Conservation (phyloP, 768 basidiomycete species). For the Leccinum variicolor region DNA sequence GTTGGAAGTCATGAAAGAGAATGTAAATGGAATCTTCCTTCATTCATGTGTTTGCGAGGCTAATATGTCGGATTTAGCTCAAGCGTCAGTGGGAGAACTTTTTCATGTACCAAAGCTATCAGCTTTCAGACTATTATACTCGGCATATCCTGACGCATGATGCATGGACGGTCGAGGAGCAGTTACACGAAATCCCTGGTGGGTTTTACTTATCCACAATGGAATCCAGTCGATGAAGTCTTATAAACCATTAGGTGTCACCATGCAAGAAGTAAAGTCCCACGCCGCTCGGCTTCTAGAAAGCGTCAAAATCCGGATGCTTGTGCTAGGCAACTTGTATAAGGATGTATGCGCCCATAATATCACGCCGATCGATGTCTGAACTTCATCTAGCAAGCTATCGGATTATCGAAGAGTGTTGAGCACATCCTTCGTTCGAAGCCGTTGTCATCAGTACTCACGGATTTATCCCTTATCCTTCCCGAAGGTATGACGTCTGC, state of each 20-base stretch:
- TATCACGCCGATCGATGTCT: not conserved
- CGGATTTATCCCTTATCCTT: constrained; percentile 55
- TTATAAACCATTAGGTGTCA: constrained; percentile 50
- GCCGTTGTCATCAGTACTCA: constrained; percentile 38
- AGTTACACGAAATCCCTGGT: constrained; percentile 73
- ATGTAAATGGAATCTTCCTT: constrained; percentile 43
- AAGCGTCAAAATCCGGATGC: constrained; percentile 62
- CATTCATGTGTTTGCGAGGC: not conserved
- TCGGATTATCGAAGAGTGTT: constrained; percentile 63
- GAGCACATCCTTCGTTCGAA: constrained; percentile 62
- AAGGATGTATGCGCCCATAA: constrained; percentile 58
- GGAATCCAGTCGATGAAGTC: not conserved
- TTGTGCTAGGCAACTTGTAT: constrained; percentile 82
- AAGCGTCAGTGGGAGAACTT: constrained; percentile 84
- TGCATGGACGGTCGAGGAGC: constrained; percentile 77
- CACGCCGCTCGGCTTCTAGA: constrained; percentile 61
- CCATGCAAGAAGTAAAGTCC: constrained; percentile 60
- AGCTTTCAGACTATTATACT: constrained; percentile 72
- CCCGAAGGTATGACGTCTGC: constrained; percentile 52
- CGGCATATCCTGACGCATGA: constrained; percentile 67
- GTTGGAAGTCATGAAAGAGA: constrained; percentile 79
- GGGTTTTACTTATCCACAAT: constrained; percentile 28
- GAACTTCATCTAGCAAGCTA: constrained; percentile 59
- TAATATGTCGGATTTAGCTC: constrained; percentile 41
- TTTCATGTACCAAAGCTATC: constrained; percentile 79